A percentile compares a stretch with the other conserved stretches of the same genome.
phyloP scores from a whole-genome alignment of 805 yeast genomes.

The Ogataea ramenticola region DNA sequence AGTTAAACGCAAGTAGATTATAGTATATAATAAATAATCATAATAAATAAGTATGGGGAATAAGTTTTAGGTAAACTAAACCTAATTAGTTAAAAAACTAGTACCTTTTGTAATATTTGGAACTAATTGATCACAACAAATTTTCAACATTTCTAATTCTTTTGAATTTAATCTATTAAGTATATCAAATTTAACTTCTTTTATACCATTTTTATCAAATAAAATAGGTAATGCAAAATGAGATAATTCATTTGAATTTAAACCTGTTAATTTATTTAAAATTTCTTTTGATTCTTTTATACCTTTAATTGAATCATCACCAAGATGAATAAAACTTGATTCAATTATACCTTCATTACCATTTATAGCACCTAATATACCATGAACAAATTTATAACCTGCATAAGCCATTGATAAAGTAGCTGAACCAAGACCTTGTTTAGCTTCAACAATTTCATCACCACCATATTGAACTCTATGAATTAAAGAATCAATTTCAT shows the following conservation, averaged over 20 bases:
- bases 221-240: constrained; percentile 61
- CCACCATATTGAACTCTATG: constrained; percentile 95
- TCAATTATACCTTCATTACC: constrained; percentile 61
- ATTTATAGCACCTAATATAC: constrained; percentile 56
- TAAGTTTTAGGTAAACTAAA: not conserved
- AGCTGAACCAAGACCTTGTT: constrained; percentile 91
- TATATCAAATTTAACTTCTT: constrained; percentile 45
- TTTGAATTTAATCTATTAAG: constrained; percentile 39
- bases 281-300: constrained; percentile 41
- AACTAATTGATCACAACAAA: constrained; percentile 47
- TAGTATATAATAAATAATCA: too few relatives aligned
- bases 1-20: too few relatives aligned
- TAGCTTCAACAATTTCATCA: constrained; percentile 91
- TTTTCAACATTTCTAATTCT: constrained; percentile 49
- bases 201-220: constrained; percentile 48
- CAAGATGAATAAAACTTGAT: constrained; percentile 52
- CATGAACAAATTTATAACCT: constrained; percentile 65
- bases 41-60: not conserved
- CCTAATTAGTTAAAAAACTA: too few relatives aligned
- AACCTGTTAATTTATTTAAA: constrained; percentile 20
- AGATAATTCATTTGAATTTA: constrained; percentile 20
- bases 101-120: constrained; percentile 56
- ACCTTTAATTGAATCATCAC: constrained; percentile 41
- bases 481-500: constrained; percentile 47
- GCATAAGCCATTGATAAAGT: constrained; percentile 93